A percentile compares a stretch with the other conserved stretches of the same genome.
Evolutionary conservation across 306 rosid genomes (phyloP).

Genomic region (Dryas octopetala): DNA sequence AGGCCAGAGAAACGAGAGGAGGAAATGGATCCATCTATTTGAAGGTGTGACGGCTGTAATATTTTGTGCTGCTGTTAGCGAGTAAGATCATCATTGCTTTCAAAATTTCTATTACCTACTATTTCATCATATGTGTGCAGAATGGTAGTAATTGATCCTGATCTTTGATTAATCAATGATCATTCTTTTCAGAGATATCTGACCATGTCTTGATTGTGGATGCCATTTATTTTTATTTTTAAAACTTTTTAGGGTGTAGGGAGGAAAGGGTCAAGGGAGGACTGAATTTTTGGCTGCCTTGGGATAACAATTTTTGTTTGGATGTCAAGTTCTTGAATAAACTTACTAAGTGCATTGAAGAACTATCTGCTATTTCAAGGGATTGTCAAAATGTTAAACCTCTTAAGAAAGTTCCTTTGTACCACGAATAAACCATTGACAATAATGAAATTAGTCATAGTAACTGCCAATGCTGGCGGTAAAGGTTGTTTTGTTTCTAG

Average conservation of each 20-base stretch:
- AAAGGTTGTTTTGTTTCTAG: background rate
- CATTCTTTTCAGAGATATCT: background rate
- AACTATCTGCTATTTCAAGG: no score
- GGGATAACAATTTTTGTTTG: no score
- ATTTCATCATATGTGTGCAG: conserved; percentile 17
- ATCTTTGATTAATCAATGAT: background rate
- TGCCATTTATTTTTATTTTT: background rate
- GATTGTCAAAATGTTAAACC: background rate
- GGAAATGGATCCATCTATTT: conserved; percentile 99
- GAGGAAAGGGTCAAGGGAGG: background rate
- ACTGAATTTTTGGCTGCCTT: background rate
- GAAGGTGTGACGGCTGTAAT: conserved; percentile 99
- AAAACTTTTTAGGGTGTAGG: background rate
- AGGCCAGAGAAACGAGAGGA: conserved; percentile 98
- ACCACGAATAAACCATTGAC: background rate
- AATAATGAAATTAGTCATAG: background rate
- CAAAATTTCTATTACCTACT: conserved; percentile 15
- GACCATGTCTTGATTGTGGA: background rate
- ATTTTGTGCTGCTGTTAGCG: conserved; percentile 98
- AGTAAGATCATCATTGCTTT: conserved; percentile 53
- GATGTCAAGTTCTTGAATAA: no score
- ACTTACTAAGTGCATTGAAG: no score
- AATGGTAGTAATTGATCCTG: conserved; percentile 11
- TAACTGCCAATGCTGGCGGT: background rate
- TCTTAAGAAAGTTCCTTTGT: background rate